phyloP scores from a whole-genome alignment of 345 rosid genomes.

The Limnanthes douglasii region DNA sequence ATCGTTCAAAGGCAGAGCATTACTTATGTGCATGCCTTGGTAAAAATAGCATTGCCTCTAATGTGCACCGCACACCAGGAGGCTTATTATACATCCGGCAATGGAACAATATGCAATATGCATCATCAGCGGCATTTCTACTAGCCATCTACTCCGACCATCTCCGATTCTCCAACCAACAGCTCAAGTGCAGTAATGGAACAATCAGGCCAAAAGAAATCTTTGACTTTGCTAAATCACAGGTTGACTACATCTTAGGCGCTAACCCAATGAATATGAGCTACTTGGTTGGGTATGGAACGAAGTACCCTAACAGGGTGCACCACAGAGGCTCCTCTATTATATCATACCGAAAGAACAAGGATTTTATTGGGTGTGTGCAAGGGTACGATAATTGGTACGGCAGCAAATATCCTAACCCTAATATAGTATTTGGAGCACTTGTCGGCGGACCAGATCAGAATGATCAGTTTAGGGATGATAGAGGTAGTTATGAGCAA shows the following conservation, averaged over 20 bases:
- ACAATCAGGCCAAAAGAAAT: too few relatives aligned
- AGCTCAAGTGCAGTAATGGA: constrained; percentile 13
- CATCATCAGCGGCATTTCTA: constrained; percentile 65
- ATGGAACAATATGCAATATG: constrained; percentile 96
- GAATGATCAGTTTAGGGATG: constrained; percentile 28
- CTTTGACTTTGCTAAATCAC: constrained; percentile 28
- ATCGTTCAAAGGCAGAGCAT: constrained; percentile 66
- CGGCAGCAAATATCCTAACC: constrained; percentile 21
- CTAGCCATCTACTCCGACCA: constrained; percentile 61
- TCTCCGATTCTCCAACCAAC: constrained; percentile 32
- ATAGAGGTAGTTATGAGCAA: constrained; percentile 26
- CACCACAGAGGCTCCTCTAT: constrained; percentile 90
- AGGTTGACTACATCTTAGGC: constrained; percentile 82
- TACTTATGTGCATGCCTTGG: constrained; percentile 80
- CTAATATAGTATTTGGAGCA: constrained; percentile 32
- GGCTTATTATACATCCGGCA: constrained; percentile 82
- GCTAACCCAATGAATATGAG: constrained; percentile 68
- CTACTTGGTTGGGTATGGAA: constrained; percentile 86
- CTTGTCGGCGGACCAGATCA: constrained; percentile 52
- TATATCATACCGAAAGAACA: constrained; percentile 36
- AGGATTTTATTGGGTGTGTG: constrained; percentile 51
- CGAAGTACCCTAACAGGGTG: constrained; percentile 50
- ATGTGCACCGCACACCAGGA: constrained; percentile 62
- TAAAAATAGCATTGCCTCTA: constrained; percentile 36
- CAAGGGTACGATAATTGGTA: constrained; percentile 52